phyloP scores from a whole-genome alignment of 129 eudicot genomes.

The Lactuca saligna region DNA sequence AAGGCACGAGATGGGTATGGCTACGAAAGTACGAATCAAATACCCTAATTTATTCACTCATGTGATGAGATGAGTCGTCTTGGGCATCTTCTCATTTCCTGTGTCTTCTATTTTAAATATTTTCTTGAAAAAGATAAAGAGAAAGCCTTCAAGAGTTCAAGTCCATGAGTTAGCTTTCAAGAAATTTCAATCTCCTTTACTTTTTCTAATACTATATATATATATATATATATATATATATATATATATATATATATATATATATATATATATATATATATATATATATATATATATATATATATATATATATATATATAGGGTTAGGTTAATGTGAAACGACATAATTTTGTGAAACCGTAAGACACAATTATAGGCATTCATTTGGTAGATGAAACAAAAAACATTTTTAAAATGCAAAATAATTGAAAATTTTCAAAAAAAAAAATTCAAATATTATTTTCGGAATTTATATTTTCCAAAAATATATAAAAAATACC shows the following conservation, averaged over 20 bases:
- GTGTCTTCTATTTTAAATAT: not conserved
- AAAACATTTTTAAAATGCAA: too few relatives aligned
- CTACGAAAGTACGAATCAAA: constrained; percentile 25
- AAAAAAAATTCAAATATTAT: too few relatives aligned
- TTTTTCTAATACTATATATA: not conserved
- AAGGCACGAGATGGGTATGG: constrained; percentile 31
- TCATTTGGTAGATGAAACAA: too few relatives aligned
- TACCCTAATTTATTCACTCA: constrained; percentile 26
- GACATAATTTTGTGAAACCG: too few relatives aligned
- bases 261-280: not conserved
- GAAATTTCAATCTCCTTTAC: not conserved
- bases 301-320: not conserved
- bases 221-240: not conserved
- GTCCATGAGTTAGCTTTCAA: constrained; percentile 19
- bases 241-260: not conserved
- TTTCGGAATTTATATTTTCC: too few relatives aligned
- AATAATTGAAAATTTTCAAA: too few relatives aligned
- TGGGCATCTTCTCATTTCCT: not conserved
- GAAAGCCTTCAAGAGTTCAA: constrained; percentile 20
- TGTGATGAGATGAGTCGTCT: not conserved
- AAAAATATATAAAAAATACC: too few relatives aligned
- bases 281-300: not conserved
- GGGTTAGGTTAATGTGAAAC: too few relatives aligned
- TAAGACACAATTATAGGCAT: too few relatives aligned
- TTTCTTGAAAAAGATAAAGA: not conserved